Conservation (phyloP, 306 rosid genomes). For the Rosa persica region DNA sequence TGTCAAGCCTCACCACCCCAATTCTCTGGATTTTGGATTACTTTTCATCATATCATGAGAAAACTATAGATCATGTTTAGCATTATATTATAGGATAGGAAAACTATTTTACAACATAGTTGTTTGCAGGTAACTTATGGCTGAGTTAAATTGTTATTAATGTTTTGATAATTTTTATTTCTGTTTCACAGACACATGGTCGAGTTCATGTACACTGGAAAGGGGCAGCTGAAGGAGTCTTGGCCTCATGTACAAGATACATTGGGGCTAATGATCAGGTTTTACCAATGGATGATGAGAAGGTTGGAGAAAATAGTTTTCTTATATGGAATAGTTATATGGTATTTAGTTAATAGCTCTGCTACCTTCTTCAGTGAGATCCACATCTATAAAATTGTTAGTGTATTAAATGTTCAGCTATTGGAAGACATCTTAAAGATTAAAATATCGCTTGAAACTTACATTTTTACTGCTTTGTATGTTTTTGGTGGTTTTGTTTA, state of each 20-base stretch:
- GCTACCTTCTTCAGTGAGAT: background rate
- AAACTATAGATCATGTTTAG: background rate
- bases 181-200: constrained; percentile 43
- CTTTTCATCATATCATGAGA: background rate
- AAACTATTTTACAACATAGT: too few relatives aligned
- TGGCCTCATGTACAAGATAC: constrained; percentile 52
- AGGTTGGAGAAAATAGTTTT: constrained; percentile 36
- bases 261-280: constrained; percentile 40
- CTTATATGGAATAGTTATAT: background rate
- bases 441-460: too few relatives aligned
- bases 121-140: too few relatives aligned
- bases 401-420: background rate
- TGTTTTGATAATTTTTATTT: background rate
- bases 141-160: constrained; percentile 14
- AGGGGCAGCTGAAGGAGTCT: constrained; percentile 87
- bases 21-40: background rate
- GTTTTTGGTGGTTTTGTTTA: background rate
- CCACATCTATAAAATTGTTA: background rate
- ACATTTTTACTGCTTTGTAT: too few relatives aligned
- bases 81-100: too few relatives aligned
- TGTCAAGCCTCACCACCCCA: background rate
- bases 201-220: constrained; percentile 79
- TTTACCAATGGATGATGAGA: constrained; percentile 53
- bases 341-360: background rate
- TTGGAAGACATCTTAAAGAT: background rate